Percentiles rank a stretch among this genome's conserved stretches.
These are phyloP conservation scores for Penicillium psychrosexuale DNA, from an alignment of 2,329 filamentous ascomycete species.

Conservation along the genomic window DNA sequence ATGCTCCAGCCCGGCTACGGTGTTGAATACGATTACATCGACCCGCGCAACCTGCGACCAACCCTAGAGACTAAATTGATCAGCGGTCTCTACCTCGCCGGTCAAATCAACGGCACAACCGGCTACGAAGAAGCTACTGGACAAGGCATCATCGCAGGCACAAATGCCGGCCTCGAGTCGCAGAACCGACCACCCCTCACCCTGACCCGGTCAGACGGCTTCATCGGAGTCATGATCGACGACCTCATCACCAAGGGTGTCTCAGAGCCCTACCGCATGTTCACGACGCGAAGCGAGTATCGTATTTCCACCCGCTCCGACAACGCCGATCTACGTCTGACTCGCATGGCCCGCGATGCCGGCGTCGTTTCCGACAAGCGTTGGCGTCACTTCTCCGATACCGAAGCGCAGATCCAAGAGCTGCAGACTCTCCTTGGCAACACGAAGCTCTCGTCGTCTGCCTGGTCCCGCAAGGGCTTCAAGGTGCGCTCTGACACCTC, in stretches of 20 bases:
- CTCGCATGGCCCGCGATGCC: constrained; percentile 68
- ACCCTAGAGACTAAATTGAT: constrained; percentile 94
- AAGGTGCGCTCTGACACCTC: constrained; percentile 63
- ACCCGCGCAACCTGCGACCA: constrained; percentile 81
- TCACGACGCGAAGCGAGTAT: constrained; percentile 93
- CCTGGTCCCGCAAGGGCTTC: constrained; percentile 71
- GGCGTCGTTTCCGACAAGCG: constrained; percentile 76
- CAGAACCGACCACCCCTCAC: constrained; percentile 62
- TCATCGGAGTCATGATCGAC: constrained; percentile 98
- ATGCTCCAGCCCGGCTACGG: constrained; percentile 97
- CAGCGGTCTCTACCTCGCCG: constrained; percentile 81
- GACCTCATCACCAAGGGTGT: constrained; percentile 96
- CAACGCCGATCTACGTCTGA: constrained; percentile 88
- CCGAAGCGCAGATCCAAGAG: constrained; percentile 64
- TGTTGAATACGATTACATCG: constrained; percentile 98
- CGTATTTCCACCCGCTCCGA: constrained; percentile 88
- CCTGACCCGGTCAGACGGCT: constrained; percentile 79
- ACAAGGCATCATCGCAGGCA: constrained; percentile 87
- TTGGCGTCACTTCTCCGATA: constrained; percentile 68
- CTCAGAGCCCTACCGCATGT: constrained; percentile 96
- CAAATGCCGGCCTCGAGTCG: constrained; percentile 84
- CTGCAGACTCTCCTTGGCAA: constrained; percentile 61
- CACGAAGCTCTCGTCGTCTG: constrained; percentile 57
- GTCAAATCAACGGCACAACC: constrained; percentile 97
- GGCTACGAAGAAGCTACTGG: constrained; percentile 97